Conservation (phyloP, 1,284 basidiomycete genomes). For the Tausonia pullulans region DNA sequence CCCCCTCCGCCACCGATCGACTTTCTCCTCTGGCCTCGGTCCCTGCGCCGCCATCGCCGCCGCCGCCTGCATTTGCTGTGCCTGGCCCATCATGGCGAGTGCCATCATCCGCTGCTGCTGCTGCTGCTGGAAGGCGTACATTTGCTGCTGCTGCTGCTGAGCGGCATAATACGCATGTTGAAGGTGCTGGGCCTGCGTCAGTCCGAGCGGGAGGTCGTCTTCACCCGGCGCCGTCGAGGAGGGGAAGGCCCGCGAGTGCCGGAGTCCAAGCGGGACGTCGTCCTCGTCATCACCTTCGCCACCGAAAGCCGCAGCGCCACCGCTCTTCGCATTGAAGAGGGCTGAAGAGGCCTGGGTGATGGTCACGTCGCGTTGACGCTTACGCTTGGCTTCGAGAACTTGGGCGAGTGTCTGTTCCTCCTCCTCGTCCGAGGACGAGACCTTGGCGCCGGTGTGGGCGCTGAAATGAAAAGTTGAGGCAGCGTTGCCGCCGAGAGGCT, state of each 20-base stretch:
- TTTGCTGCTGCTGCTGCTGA: conserved; percentile 9
- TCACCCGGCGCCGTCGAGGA: neutral
- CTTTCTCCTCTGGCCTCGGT: conserved; percentile 9
- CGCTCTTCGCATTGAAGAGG: neutral
- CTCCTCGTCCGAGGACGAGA: neutral
- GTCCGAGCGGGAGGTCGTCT: conserved; percentile 12
- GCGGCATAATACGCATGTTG: conserved; percentile 11
- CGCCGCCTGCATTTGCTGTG: neutral
- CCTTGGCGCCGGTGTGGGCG: neutral
- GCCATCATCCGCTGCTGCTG: conserved; percentile 14
- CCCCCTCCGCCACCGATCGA: conserved; percentile 14
- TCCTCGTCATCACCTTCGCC: conserved; percentile 14
- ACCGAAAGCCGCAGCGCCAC: neutral
- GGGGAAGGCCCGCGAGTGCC: neutral
- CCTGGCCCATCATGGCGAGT: neutral
- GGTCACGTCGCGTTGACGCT: too few species aligned
- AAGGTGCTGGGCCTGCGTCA: conserved; percentile 15
- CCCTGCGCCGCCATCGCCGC: neutral
- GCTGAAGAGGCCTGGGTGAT: neutral
- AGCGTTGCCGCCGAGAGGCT: neutral
- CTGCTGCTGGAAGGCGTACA: neutral
- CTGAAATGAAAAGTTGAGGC: neutral
- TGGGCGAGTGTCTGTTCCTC: conserved; percentile 9
- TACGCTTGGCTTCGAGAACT: neutral
- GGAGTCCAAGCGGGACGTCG: conserved; percentile 14